Evolutionary conservation across 768 basidiomycete species (phyloP), one percentile per base, ranked within the genome.

Genomic region (Fomitopsis serialis): DNA sequence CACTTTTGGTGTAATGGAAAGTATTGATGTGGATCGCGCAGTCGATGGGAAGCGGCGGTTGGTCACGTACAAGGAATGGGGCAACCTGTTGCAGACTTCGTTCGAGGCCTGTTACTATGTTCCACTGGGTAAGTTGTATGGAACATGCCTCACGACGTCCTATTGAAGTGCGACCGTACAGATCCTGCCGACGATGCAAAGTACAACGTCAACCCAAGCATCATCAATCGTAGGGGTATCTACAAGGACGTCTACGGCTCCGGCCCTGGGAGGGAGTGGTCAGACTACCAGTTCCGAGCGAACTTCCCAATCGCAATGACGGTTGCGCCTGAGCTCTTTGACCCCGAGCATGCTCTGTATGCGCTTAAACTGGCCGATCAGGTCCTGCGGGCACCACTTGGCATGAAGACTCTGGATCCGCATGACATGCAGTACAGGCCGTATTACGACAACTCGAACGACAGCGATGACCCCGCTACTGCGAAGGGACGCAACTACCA

Each of bases 221-320:
- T 98, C 34, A 76, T 97, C 55, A 89, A 92, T 66, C 85, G 92
- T 13, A 80, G 97, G 53, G 97, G 96, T 4, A 96, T 98, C 65
- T 99, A 98, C 78, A 99, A 99, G 76, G 97, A 99, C 66, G 92
- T 98, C 7, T 88, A 88, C 60, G 92, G 95, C 37, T 94, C 97
- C 11, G 91, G 91, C 0, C 64, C 76, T 45, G 89, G 85, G 10
- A 80, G 92, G 52, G 91, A 96, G 69, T 98, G 93, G 93, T 91
- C 93, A 5, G 95, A 99, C 70, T 99, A 98, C 68, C 97, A 98
- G 69, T 79, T 97, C 59, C 80, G 94, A 55, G 81, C 84, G 62
- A 97, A 98, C 70, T 96, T 93, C 76, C 87, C 94, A 3, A 88
- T 98, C 54, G 92, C 97, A 0, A 98, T 98, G 95, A 80, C 87